Evolutionary conservation across 768 basidiomycete species (phyloP).

Genomic region (Stropharia rugosoannulata): DNA sequence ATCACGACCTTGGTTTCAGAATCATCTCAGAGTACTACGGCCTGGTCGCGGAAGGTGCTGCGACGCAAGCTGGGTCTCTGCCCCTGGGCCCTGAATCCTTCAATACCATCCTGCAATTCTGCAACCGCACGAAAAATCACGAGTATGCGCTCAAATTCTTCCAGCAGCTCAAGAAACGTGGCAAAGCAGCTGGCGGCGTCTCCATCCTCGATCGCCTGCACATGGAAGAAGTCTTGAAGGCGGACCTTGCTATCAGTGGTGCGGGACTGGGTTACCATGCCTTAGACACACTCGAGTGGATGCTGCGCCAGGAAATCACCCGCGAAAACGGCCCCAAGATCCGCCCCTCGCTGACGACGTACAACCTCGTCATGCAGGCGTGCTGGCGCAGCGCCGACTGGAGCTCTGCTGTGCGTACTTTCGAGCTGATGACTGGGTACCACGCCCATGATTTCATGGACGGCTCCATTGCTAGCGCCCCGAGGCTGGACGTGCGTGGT

Average conservation of each 20-base stretch:
- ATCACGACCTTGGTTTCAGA: slow-evolving; percentile 67
- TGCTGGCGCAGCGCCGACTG: slow-evolving; percentile 70
- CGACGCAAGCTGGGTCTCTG: slow-evolving; percentile 33
- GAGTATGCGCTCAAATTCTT: slow-evolving; percentile 55
- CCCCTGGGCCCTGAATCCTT: slow-evolving; percentile 49
- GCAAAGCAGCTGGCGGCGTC: slow-evolving; percentile 33
- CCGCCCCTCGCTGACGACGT: slow-evolving; percentile 48
- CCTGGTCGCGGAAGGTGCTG: slow-evolving; percentile 46
- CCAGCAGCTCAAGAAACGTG: slow-evolving; percentile 53
- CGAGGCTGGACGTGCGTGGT: slow-evolving; percentile 40
- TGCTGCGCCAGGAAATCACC: slow-evolving; percentile 54
- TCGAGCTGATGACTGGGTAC: slow-evolving; percentile 76
- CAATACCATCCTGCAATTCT: slow-evolving; percentile 53
- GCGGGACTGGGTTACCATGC: slow-evolving; percentile 44
- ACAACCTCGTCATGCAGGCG: slow-evolving; percentile 57
- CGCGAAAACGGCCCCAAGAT: slow-evolving; percentile 45
- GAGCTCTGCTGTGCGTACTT: slow-evolving; percentile 51
- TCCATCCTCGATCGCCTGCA: slow-evolving; percentile 51
- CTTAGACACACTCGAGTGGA: slow-evolving; percentile 66
- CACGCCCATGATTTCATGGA: slow-evolving; percentile 54
- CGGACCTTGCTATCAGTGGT: slow-evolving; percentile 43
- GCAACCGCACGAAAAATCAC: slow-evolving; percentile 47
- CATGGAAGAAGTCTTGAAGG: slow-evolving; percentile 60
- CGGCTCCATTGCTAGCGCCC: slow-evolving; percentile 34
- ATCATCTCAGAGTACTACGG: slow-evolving; percentile 65